A percentile compares a stretch with the other conserved stretches of the same genome.
Evolutionary conservation across 2,329 filamentous ascomycete genomes (phyloP).

Genomic region (Calonectria leucothoes): DNA sequence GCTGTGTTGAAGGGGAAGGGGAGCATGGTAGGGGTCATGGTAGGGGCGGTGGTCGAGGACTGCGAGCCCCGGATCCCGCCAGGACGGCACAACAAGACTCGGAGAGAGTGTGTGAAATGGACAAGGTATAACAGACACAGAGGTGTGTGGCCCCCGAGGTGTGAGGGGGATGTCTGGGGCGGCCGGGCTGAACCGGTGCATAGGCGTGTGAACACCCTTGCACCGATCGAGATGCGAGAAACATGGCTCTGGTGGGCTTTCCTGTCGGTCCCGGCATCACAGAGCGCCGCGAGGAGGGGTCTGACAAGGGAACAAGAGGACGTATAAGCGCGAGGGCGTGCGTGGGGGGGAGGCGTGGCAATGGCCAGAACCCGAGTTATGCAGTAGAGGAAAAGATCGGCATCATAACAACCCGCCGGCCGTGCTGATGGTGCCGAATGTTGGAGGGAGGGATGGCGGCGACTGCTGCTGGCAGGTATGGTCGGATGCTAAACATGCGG

Average conservation of each 20-base stretch:
- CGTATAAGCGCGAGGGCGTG: not conserved
- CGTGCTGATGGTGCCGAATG: not conserved
- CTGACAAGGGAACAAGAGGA: not conserved
- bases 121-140: not conserved
- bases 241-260: not conserved
- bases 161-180: not conserved
- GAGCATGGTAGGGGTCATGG: not conserved
- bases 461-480: no score
- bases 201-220: no score
- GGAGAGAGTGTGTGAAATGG: not conserved
- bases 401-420: not conserved
- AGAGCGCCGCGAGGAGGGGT: not conserved
- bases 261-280: not conserved
- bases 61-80: not conserved
- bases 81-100: not conserved
- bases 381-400: not conserved
- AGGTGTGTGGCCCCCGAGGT: not conserved
- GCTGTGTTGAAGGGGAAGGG: not conserved
- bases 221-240: not conserved
- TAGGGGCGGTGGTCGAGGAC: not conserved
- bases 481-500: no score
- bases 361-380: no score
- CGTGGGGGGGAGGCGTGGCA: no score
- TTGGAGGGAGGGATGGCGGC: no score
- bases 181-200: no score